Base-by-base conservation (phyloP, 2,329 filamentous ascomycete species). In the Talaromyces funiculosus region DNA sequence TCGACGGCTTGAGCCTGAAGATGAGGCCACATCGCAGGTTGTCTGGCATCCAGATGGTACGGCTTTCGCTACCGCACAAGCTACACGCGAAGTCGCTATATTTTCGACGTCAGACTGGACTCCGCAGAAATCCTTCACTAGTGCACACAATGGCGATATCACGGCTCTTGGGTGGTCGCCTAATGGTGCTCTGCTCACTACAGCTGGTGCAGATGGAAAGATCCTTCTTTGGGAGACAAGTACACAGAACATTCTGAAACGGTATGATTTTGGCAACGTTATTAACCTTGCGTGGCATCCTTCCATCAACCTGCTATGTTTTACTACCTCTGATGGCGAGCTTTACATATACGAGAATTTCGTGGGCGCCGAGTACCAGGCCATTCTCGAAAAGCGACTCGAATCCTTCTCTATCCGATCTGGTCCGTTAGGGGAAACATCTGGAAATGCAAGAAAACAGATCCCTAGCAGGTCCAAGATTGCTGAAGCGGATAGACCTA, bases 21-120 rank as follows among this genome's bases (percentile, higher is more conserved):
- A 87, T 1, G 90, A 95, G 63, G 82, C 85, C 5, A 92, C 87
- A 64, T 88, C 90, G 3, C 84, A 83, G 68, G 86, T 88, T 5
- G 84, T 86, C 0, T 99, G 94, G 94, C 94, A 97, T 76, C 95
- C 95, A 0, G 93, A 97, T 71, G 93, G 94, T 20, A 85, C 90
- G 66, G 90, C 92, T 3, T 96, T 99, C 74, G 92, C 90, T 1
- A 87, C 90, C 20, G 86, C 91, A 0, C 96, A 92, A 20, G 84
- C 89, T 0, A 91, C 89, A 22, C 84, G 88, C 76, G 88, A 96
- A 71, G 86, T 96, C 29, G 89, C 95, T 69, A 84, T 97, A 40
- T 84, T 97, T 60, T 96, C 93, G n/a, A 86, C 87, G 63, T 86
- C 85, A 57, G 91, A 97, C 72, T 97, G 93, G 90, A 90, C 92